phyloP scores from a whole-genome alignment of 306 rosid species.

The Oxytropis ochrocephala region DNA sequence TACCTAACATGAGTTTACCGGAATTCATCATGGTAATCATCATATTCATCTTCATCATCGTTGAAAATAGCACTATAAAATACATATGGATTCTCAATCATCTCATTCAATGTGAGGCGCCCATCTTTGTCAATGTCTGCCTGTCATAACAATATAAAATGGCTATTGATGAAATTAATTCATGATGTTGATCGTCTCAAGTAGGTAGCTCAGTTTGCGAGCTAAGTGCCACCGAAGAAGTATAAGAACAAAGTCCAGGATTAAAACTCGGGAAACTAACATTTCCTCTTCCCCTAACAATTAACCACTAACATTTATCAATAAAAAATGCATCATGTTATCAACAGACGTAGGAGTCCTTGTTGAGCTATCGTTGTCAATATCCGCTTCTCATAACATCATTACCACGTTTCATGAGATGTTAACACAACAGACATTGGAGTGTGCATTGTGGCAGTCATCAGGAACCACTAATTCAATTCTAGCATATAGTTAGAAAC shows the following conservation, averaged over 20 bases:
- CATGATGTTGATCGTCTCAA: slow-evolving; percentile 10
- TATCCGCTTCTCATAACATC: slow-evolving; percentile 25
- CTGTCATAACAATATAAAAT: slow-evolving; percentile 37
- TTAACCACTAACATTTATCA: too few relatives aligned
- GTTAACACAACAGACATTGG: neutral
- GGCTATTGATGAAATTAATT: slow-evolving; percentile 19
- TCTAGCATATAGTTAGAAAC: too few relatives aligned
- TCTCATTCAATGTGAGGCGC: slow-evolving; percentile 73
- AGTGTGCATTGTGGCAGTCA: neutral
- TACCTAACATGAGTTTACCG: slow-evolving; percentile 54
- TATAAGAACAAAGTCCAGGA: too few relatives aligned
- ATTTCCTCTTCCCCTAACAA: too few relatives aligned
- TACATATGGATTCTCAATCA: slow-evolving; percentile 91
- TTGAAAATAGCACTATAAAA: slow-evolving; percentile 89
- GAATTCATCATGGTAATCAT: slow-evolving; percentile 75
- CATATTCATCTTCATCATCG: slow-evolving; percentile 69
- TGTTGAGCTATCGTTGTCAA: slow-evolving; percentile 5
- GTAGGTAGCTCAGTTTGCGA: too few relatives aligned
- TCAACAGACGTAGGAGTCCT: slow-evolving; percentile 11
- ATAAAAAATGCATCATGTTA: too few relatives aligned
- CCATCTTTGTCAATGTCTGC: slow-evolving; percentile 92
- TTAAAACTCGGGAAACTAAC: too few relatives aligned
- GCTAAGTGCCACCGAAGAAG: too few relatives aligned
- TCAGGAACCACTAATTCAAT: neutral
- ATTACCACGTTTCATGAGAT: slow-evolving; percentile 9